A percentile compares a stretch with the other conserved stretches of the same genome.
phyloP scores from a whole-genome alignment of 2,329 filamentous ascomycete species.

The Arthroderma sp. region DNA sequence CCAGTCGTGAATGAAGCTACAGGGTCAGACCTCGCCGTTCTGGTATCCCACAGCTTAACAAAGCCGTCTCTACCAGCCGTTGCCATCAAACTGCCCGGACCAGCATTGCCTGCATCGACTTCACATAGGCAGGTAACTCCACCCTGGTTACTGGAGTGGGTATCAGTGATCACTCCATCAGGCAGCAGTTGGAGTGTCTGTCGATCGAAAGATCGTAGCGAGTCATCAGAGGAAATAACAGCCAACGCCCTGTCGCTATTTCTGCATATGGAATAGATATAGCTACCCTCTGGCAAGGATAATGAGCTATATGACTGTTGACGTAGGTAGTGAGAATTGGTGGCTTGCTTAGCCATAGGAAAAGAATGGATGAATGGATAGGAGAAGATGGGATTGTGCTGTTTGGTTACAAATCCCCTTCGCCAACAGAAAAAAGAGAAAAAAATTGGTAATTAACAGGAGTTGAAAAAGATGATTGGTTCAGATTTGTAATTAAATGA shows the following conservation, averaged over 20 bases:
- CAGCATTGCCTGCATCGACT: constrained; percentile 1
- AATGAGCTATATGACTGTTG: constrained; percentile 19
- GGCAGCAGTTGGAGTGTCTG: constrained; percentile 19
- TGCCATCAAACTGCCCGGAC: constrained; percentile 12
- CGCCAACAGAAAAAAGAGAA: too few species aligned
- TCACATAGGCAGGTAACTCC: constrained; percentile 26
- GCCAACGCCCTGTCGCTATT: constrained; percentile 22
- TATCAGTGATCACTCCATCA: constrained; percentile 8
- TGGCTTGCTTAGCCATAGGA: background rate
- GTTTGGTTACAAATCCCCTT: too few species aligned
- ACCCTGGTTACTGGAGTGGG: constrained; percentile 18
- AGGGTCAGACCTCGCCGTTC: constrained; percentile 18
- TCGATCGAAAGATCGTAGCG: constrained; percentile 29
- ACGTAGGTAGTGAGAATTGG: constrained; percentile 1
- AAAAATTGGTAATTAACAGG: too few species aligned
- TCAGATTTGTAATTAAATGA: background rate
- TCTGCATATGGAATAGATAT: constrained; percentile 30
- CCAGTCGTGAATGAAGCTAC: constrained; percentile 24
- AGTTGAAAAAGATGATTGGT: too few species aligned
- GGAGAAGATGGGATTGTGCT: background rate
- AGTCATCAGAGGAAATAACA: constrained; percentile 34
- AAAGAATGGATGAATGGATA: background rate
- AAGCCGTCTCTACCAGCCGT: constrained; percentile 25
- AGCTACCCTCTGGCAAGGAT: constrained; percentile 26
- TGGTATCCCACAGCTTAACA: constrained; percentile 30